Conservation (phyloP, 768 basidiomycete species). For the Suillus paluster region DNA sequence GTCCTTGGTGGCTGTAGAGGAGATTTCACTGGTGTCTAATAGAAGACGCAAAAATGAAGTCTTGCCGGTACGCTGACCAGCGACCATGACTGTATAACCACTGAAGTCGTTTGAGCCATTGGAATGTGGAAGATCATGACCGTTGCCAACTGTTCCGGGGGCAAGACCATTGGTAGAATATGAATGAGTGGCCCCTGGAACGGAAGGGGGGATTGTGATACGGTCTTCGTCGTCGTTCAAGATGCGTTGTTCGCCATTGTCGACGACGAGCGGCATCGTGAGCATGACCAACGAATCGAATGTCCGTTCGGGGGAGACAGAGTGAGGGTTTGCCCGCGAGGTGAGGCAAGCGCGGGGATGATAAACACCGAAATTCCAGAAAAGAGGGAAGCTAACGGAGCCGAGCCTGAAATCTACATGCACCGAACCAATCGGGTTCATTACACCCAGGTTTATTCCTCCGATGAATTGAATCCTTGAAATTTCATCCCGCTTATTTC, state of each 20-base stretch:
- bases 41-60: slow-evolving; percentile 86
- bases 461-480: slow-evolving; percentile 5
- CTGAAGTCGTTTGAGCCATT: slow-evolving; percentile 26
- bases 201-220: slow-evolving; percentile 23
- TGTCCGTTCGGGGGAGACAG: slow-evolving; percentile 51
- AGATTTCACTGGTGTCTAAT: slow-evolving; percentile 77
- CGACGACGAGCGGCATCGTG: slow-evolving; percentile 58
- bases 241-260: slow-evolving; percentile 55
- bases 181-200: slow-evolving; percentile 25
- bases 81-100: slow-evolving; percentile 76
- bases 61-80: slow-evolving; percentile 84
- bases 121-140: slow-evolving; percentile 28
- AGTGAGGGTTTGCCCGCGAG: slow-evolving; percentile 56
- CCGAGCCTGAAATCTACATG: slow-evolving; percentile 50
- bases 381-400: slow-evolving; percentile 44
- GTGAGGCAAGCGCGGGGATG: slow-evolving; percentile 72
- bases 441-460: slow-evolving; percentile 5
- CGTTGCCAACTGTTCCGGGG: slow-evolving; percentile 32
- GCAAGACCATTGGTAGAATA: slow-evolving; percentile 32
- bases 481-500: slow-evolving; percentile 7
- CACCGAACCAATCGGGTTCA: slow-evolving; percentile 71
- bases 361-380: slow-evolving; percentile 52
- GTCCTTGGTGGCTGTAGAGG: slow-evolving; percentile 64
- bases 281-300: slow-evolving; percentile 38
- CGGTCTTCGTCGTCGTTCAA: slow-evolving; percentile 49